These are phyloP conservation scores for Metschnikowia colocasiae DNA, from an alignment of 805 yeast species.

Conservation along the genomic window DNA sequence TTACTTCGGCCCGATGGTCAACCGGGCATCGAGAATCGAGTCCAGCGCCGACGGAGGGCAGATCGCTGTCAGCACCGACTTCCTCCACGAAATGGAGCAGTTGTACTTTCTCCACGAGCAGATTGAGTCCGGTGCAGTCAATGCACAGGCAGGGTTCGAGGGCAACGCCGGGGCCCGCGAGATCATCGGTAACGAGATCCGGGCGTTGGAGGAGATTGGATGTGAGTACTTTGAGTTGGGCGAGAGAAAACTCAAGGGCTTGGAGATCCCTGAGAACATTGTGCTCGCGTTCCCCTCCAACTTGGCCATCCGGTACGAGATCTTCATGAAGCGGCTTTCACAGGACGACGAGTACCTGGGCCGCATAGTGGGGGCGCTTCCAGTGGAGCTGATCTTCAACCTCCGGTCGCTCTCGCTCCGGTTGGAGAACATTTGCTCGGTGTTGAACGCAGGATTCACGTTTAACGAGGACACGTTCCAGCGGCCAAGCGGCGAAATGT, in stretches of 20 bases:
- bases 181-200: constrained; percentile 61
- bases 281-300: constrained; percentile 72
- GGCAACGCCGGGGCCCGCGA: constrained; percentile 47
- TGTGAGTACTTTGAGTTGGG: constrained; percentile 69
- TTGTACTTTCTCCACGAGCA: constrained; percentile 48
- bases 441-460: constrained; percentile 41
- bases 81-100: constrained; percentile 64
- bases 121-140: constrained; percentile 25
- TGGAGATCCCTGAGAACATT: constrained; percentile 87
- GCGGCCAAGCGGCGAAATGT: constrained; percentile 24
- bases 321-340: constrained; percentile 28
- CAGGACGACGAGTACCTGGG: constrained; percentile 19
- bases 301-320: constrained; percentile 56
- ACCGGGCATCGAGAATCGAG: constrained; percentile 87
- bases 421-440: constrained; percentile 56
- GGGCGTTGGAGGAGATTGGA: constrained; percentile 63
- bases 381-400: constrained; percentile 45
- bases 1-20: constrained; percentile 98
- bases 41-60: constrained; percentile 99
- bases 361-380: constrained; percentile 37
- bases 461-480: constrained; percentile 26
- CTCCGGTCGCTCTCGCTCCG: constrained; percentile 53
- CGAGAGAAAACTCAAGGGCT: constrained; percentile 85
- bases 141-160: constrained; percentile 42
- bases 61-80: constrained; percentile 80